Percentiles rank a stretch among this genome's conserved stretches.
Evolutionary conservation across 176 grass and related monocot species (phyloP).

Genomic region (Zoysia japonica): DNA sequence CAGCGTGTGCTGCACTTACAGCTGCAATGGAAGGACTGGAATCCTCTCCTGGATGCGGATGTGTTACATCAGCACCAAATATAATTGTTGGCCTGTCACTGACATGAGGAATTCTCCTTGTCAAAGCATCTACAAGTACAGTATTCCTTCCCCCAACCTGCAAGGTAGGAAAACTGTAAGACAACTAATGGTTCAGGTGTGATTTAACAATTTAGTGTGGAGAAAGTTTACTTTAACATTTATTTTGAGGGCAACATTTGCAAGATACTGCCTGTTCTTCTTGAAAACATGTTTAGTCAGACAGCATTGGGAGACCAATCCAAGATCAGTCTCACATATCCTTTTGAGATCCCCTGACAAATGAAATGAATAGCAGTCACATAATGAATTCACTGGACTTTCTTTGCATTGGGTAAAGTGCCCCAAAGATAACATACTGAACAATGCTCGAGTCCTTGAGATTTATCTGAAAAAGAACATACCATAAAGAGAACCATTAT

Average conservation of each 20-base stretch:
- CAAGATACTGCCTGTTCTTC: constrained; percentile 88
- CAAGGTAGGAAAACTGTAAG: constrained; percentile 24
- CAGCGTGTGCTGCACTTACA: constrained; percentile 55
- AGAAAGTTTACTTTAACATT: constrained; percentile 77
- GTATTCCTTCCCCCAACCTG: constrained; percentile 91
- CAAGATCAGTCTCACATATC: constrained; percentile 91
- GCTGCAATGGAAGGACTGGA: constrained; percentile 88
- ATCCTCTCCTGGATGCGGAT: constrained; percentile 88
- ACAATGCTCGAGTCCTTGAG: constrained; percentile 2
- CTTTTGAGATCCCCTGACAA: constrained; percentile 82
- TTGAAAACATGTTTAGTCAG: constrained; percentile 89
- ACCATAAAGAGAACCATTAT: constrained; percentile 86
- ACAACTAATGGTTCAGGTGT: not conserved
- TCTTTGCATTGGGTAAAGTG: not conserved
- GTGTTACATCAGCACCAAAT: constrained; percentile 95
- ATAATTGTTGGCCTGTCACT: constrained; percentile 83
- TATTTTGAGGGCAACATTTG: constrained; percentile 92
- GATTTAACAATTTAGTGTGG: not conserved
- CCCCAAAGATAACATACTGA: not conserved
- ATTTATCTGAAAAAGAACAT: constrained; percentile 24
- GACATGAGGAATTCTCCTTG: constrained; percentile 66
- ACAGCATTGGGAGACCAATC: constrained; percentile 93
- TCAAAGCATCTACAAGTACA: constrained; percentile 78
- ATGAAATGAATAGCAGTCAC: constrained; percentile 16
- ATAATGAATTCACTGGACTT: constrained; percentile 6